These are phyloP conservation scores for Ensete glaucum DNA, from an alignment of 176 grass and related monocot genomes.

Conservation along the genomic window DNA sequence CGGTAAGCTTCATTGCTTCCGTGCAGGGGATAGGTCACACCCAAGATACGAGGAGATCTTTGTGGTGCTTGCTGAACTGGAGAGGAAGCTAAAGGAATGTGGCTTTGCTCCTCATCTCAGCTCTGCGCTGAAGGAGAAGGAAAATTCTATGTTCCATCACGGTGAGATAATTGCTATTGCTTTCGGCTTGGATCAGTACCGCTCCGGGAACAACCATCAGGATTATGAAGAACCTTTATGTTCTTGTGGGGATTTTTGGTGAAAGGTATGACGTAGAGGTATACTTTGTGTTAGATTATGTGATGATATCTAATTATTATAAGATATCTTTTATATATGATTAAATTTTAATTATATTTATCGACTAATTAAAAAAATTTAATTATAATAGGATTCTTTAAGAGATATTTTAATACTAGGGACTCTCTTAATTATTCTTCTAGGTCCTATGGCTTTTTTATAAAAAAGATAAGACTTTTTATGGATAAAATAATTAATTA, in stretches of 20 bases:
- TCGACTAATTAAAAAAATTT: too few relatives aligned
- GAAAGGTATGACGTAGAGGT: not conserved
- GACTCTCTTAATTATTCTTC: too few relatives aligned
- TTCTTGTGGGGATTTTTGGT: slow-evolving; percentile 26
- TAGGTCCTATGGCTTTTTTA: too few relatives aligned
- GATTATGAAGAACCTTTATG: slow-evolving; percentile 23
- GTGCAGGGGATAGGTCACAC: slow-evolving; percentile 8
- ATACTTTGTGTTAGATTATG: too few relatives aligned
- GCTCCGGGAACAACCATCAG: slow-evolving; percentile 15
- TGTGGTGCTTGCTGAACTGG: slow-evolving; percentile 10
- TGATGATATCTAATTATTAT: too few relatives aligned
- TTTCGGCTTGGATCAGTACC: slow-evolving; percentile 15
- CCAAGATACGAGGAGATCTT: slow-evolving; percentile 16
- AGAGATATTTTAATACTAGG: too few relatives aligned
- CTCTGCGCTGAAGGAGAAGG: slow-evolving; percentile 21
- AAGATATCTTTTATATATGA: too few relatives aligned
- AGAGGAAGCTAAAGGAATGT: slow-evolving; percentile 24
- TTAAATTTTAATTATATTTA: too few relatives aligned
- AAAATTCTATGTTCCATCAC: slow-evolving; percentile 20
- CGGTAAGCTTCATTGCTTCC: slow-evolving; percentile 33
- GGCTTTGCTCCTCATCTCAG: slow-evolving; percentile 17
- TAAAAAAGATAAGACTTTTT: too few relatives aligned
- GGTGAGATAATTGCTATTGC: slow-evolving; percentile 23
- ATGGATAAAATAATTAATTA: too few relatives aligned
- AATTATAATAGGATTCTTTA: too few relatives aligned